phyloP scores from a whole-genome alignment of 139 green algal genomes.

The Chlorella sorokiniana region DNA sequence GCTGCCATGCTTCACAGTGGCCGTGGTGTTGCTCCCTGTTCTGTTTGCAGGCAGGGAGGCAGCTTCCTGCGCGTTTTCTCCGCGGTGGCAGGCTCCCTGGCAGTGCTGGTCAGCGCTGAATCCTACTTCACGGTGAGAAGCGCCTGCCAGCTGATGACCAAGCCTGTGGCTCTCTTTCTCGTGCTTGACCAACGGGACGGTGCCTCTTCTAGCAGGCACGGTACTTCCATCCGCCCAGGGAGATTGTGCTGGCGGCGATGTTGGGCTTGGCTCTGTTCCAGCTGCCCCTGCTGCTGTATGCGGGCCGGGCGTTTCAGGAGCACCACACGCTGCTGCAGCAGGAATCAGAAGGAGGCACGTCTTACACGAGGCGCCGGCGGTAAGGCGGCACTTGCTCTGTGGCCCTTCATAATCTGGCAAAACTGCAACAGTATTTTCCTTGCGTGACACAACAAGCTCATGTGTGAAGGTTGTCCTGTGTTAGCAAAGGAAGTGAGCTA shows the following conservation, averaged over 20 bases:
- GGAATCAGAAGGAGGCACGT: no score
- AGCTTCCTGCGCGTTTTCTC: constrained; percentile 15
- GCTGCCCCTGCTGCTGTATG: constrained; percentile 32
- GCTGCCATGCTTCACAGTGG: not conserved
- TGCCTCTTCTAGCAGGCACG: not conserved
- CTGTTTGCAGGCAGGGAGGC: no score
- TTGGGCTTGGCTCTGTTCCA: constrained; percentile 39
- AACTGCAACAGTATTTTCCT: not conserved
- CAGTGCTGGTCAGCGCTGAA: constrained; percentile 34
- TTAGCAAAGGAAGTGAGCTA: no score
- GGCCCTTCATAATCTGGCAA: no score
- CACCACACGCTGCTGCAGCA: not conserved
- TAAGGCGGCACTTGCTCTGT: no score
- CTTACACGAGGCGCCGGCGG: no score
- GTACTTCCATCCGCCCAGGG: constrained; percentile 45
- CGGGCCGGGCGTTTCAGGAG: not conserved
- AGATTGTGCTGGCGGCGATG: constrained; percentile 30
- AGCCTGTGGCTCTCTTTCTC: no score
- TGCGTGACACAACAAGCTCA: not conserved
- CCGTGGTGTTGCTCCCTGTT: not conserved
- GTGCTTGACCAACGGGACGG: not conserved
- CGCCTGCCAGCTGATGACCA: not conserved
- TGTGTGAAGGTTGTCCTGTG: not conserved
- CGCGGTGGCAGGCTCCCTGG: not conserved
- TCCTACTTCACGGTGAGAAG: constrained; percentile 46